Evolutionary conservation across 495 filamentous ascomycete species (phyloP), one percentile per base, ranked within the genome.

Genomic region (Hypoxylon subgilvum): DNA sequence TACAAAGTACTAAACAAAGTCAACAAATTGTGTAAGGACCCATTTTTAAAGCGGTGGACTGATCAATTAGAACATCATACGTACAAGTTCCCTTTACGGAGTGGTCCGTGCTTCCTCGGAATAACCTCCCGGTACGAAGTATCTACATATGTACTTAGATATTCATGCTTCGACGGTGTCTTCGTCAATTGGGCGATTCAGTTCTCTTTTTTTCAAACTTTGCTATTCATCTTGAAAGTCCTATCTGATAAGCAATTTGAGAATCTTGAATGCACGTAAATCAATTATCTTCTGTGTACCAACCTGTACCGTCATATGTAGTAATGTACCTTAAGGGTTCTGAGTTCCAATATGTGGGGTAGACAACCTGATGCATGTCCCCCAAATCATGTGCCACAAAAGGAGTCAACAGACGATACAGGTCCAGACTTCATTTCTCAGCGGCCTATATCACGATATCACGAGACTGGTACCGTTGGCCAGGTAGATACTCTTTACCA

Each of bases 21-120:
- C 57, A 60, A 60, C 52, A 62, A 52, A 23, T 49, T 52, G 39
- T 52, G 52, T 52, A 43, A 14, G n/a, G n/a, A n/a, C n/a, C n/a
- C n/a, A n/a, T n/a, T n/a, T 17, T 27, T 34, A 32, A 19, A 13
- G 22, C 18, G 9, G 56, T 28, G 28, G 25, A 52, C 34, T 35
- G 46, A 14, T 40, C 46, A 51, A 0, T 21, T 18, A 19, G 3
- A 14, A n/a, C n/a, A n/a, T n/a, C n/a, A n/a, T n/a, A n/a, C n/a
- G n/a, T n/a, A n/a, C n/a, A n/a, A n/a, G n/a, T n/a, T n/a, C n/a
- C n/a, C n/a, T n/a, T n/a, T n/a, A n/a, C n/a, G n/a, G n/a, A n/a
- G n/a, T n/a, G 19, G 39, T 13, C 21, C 19, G 39, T 42, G 39
- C 39, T 14, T n/a, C n/a, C 39, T 27, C 19, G 21, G 23, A n/a